Evolutionary conservation across 306 rosid species (phyloP).

Genomic region (Boehmeria nivea): DNA sequence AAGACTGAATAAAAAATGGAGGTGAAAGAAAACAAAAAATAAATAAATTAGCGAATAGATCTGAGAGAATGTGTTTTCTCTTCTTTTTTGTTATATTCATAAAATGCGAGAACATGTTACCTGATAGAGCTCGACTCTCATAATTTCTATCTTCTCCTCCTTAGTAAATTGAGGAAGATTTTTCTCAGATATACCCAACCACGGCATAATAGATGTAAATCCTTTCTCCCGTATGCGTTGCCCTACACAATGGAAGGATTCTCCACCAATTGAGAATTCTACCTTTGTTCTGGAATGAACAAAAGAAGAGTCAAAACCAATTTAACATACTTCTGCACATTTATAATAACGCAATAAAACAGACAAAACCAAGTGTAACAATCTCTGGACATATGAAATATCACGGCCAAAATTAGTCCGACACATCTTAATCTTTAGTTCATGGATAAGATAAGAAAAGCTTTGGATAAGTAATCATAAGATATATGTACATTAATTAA

Average conservation of each 20-base stretch:
- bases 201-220: conserved; percentile 85
- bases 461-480: no score
- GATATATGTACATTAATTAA: no score
- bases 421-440: no score
- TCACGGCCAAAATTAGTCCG: no score
- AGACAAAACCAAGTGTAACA: no score
- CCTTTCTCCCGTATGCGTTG: conserved; percentile 58
- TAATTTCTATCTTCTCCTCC: conserved; percentile 73
- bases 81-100: background rate
- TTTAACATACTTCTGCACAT: no score
- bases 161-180: conserved; percentile 68
- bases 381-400: no score
- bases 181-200: conserved; percentile 85
- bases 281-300: conserved; percentile 58
- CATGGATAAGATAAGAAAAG: no score
- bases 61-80: background rate
- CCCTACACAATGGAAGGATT: conserved; percentile 81
- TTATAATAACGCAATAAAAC: no score
- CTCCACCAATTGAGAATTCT: conserved; percentile 75
- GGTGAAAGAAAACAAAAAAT: background rate
- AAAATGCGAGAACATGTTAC: conserved; percentile 33
- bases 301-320: conserved; percentile 23
- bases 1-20: no score
- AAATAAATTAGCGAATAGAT: background rate
- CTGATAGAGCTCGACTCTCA: conserved; percentile 80